These are phyloP conservation scores for Agrocybe pediades DNA, from an alignment of 768 basidiomycete genomes.

Conservation along the genomic window DNA sequence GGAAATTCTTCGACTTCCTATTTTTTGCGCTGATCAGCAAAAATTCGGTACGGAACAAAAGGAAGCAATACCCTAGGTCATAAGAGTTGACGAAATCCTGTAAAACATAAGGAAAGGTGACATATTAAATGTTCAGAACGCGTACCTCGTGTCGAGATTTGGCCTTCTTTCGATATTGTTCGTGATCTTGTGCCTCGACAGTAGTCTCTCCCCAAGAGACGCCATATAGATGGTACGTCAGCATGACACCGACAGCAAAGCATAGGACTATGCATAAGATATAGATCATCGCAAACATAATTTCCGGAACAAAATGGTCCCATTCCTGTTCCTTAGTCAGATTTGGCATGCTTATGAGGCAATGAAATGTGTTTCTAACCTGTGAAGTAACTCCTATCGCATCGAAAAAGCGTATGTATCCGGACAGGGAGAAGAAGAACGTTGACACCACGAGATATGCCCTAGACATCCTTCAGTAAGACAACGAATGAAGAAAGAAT, in stretches of 20 bases:
- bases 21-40: background rate
- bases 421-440: conserved; percentile 59
- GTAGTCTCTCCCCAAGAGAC: conserved; percentile 79
- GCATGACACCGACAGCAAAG: conserved; percentile 73
- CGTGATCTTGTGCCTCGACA: conserved; percentile 89
- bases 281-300: conserved; percentile 73
- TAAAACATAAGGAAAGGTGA: background rate
- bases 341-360: background rate
- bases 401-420: conserved; percentile 59
- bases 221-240: conserved; percentile 71
- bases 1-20: conserved; percentile 66
- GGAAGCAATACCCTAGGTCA: conserved; percentile 66
- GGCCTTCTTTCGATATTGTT: conserved; percentile 72
- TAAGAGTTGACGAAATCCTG: conserved; percentile 89
- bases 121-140: background rate
- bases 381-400: conserved; percentile 57
- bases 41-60: background rate
- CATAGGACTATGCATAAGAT: conserved; percentile 76
- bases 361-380: conserved; percentile 29
- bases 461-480: conserved; percentile 40
- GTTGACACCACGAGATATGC: conserved; percentile 78
- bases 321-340: conserved; percentile 35
- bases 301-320: conserved; percentile 64
- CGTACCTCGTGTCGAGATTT: conserved; percentile 65
- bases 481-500: background rate